A percentile compares a stretch with the other conserved stretches of the same genome.
These are phyloP conservation scores for Nyssa sinensis DNA, from an alignment of 148 eudicot genomes.

Conservation along the genomic window DNA sequence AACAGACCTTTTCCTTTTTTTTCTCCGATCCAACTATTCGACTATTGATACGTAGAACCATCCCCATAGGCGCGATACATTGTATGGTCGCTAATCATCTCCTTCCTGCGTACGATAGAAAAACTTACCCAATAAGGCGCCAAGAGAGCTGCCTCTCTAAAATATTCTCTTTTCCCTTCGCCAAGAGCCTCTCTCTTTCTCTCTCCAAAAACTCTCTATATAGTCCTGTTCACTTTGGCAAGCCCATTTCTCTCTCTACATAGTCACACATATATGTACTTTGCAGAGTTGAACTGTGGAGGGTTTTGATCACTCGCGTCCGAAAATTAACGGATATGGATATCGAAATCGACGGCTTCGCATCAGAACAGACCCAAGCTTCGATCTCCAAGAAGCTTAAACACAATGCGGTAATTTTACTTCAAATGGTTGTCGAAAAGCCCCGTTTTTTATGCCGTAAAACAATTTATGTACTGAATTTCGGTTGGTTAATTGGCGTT, in stretches of 20 bases:
- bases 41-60: too few species aligned
- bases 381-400: constrained; percentile 37
- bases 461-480: too few species aligned
- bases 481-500: background rate
- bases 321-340: background rate
- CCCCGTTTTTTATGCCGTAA: too few species aligned
- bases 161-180: too few species aligned
- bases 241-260: background rate
- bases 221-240: background rate
- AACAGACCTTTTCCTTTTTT: too few species aligned
- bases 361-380: constrained; percentile 2
- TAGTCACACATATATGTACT: background rate
- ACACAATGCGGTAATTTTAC: constrained; percentile 28
- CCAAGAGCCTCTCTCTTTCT: too few species aligned
- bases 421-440: too few species aligned
- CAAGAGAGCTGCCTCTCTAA: too few species aligned
- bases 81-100: too few species aligned
- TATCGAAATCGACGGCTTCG: constrained; percentile 16
- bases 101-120: constrained; percentile 3
- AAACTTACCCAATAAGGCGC: background rate
- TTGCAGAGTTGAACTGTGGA: background rate
- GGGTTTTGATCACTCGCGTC: background rate
- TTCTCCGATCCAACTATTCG: too few species aligned
- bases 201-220: too few species aligned
- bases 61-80: too few species aligned